Evolutionary conservation across 306 rosid species (phyloP).

Genomic region (Mimosa bimucronata): DNA sequence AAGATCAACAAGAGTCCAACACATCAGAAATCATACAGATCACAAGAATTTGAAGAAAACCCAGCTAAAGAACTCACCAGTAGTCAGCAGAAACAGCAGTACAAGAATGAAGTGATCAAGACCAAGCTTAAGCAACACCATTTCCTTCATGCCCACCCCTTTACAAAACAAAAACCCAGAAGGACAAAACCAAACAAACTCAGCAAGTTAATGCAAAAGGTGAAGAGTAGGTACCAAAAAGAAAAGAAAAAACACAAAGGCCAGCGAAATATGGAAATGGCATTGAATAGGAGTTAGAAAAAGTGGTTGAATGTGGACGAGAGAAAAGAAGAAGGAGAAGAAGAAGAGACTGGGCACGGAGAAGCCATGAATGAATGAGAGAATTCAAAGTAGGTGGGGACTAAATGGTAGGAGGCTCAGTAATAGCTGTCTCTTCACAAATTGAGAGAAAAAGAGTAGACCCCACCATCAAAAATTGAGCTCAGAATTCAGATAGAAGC

Average conservation of each 20-base stretch:
- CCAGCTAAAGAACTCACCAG: constrained; percentile 52
- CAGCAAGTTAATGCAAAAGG: neutral
- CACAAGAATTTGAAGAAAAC: constrained; percentile 39
- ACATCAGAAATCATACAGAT: constrained; percentile 33
- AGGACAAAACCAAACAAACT: neutral
- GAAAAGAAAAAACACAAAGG: neutral
- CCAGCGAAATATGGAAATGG: constrained; percentile 27
- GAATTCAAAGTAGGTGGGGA: constrained; percentile 68
- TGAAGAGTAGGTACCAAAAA: neutral
- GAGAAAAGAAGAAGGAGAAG: neutral
- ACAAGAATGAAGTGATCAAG: constrained; percentile 24
- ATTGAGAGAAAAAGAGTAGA: constrained; percentile 34
- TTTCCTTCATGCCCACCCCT: constrained; percentile 50
- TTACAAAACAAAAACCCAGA: neutral
- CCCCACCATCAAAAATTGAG: constrained; percentile 43
- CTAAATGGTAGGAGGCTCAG: constrained; percentile 46
- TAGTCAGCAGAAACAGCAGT: constrained; percentile 39
- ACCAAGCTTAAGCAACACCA: constrained; percentile 37
- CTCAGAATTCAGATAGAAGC: constrained; percentile 30
- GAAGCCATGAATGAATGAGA: constrained; percentile 73
- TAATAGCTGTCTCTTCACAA: constrained; percentile 66
- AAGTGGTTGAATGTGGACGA: constrained; percentile 25
- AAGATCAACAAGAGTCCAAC: neutral
- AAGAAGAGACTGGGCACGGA: constrained; percentile 18
- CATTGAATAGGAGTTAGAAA: constrained; percentile 34